Percentiles rank a stretch among this genome's conserved stretches.
These are phyloP conservation scores for Epichloe aotearoae DNA, from an alignment of 2,329 filamentous ascomycete species.

Conservation along the genomic window DNA sequence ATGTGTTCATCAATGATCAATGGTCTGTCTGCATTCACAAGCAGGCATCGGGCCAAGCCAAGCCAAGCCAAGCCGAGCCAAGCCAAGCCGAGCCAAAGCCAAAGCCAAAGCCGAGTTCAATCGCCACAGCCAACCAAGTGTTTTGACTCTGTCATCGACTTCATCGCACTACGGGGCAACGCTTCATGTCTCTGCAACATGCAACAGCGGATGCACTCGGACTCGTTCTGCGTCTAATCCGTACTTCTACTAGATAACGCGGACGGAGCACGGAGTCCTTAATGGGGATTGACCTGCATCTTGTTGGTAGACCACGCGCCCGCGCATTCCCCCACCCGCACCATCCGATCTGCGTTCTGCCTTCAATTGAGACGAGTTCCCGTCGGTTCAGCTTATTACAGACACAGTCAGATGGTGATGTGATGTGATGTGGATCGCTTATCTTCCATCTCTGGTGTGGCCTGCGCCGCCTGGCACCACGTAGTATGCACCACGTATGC, in stretches of 20 bases:
- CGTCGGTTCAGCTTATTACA: background rate
- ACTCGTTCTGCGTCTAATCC: no score
- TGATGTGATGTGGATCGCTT: no score
- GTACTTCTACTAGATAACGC: no score
- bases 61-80: no score
- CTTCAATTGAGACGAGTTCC: background rate
- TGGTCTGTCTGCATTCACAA: background rate
- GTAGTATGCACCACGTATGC: background rate
- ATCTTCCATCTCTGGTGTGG: background rate
- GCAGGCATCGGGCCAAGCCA: no score
- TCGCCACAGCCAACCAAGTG: background rate
- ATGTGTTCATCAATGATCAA: background rate
- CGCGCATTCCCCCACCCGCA: no score
- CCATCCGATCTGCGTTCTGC: no score
- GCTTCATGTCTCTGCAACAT: no score
- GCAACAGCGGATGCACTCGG: background rate
- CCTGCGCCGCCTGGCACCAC: background rate
- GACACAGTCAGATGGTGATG: background rate
- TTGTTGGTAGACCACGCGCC: no score
- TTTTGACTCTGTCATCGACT: background rate
- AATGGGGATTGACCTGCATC: no score
- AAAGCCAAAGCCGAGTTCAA: background rate
- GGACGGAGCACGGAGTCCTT: no score
- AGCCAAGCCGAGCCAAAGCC: no score
- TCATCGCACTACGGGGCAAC: background rate